These are phyloP conservation scores for Verticillium klebahnii DNA, from an alignment of 2,329 filamentous ascomycete genomes.

Conservation along the genomic window DNA sequence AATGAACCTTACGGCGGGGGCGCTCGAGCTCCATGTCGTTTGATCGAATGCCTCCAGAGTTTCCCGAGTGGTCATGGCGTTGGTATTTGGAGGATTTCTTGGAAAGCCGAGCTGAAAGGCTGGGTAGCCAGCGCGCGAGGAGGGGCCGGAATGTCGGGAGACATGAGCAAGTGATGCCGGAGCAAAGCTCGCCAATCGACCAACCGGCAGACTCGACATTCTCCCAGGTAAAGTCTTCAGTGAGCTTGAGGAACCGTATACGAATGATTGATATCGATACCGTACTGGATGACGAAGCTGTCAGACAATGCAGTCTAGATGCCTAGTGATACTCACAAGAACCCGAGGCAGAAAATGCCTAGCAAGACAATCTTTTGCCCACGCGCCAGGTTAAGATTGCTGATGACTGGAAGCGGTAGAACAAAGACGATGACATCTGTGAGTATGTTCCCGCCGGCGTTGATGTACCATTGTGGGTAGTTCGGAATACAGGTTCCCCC, in stretches of 20 bases:
- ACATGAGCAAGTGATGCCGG: slow-evolving; percentile 17
- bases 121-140: slow-evolving; percentile 2
- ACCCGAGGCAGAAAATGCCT: slow-evolving; percentile 11
- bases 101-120: too few species aligned
- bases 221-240: slow-evolving; percentile 15
- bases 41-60: too few species aligned
- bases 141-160: slow-evolving; percentile 19
- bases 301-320: neutral
- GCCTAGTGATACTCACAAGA: neutral
- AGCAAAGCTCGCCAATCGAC: slow-evolving; percentile 18
- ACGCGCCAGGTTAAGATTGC: slow-evolving; percentile 6
- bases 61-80: too few species aligned
- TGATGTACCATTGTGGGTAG: slow-evolving; percentile 18
- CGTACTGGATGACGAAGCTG: slow-evolving; percentile 6
- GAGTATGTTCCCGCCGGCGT: slow-evolving; percentile 16
- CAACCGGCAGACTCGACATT: slow-evolving; percentile 18
- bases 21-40: too few species aligned
- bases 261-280: slow-evolving; percentile 19
- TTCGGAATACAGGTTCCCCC: slow-evolving; percentile 15
- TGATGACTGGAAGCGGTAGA: slow-evolving; percentile 13
- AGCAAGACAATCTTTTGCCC: slow-evolving; percentile 16
- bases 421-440: slow-evolving; percentile 13
- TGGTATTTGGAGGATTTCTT: too few species aligned
- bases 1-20: too few species aligned
- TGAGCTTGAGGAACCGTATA: slow-evolving; percentile 14